phyloP scores from a whole-genome alignment of 495 filamentous ascomycete species.

The Penicillium odoratum region DNA sequence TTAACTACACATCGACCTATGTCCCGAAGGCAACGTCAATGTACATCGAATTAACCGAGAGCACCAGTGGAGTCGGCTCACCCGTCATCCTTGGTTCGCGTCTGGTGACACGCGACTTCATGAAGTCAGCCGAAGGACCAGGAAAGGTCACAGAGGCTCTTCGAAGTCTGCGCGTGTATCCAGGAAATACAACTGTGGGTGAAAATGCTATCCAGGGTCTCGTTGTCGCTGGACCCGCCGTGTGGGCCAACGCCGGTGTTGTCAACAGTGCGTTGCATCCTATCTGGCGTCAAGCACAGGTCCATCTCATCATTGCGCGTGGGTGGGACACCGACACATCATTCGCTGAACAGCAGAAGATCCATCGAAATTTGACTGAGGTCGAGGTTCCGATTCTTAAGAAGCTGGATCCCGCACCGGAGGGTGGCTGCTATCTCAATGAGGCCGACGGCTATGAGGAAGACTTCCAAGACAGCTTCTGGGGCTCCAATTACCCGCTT shows the following conservation, averaged over 20 bases:
- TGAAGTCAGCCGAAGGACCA: slow-evolving; percentile 1
- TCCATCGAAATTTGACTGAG: slow-evolving; percentile 39
- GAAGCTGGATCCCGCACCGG: slow-evolving; percentile 31
- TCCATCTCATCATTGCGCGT: slow-evolving; percentile 24
- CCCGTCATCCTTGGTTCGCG: slow-evolving; percentile 2
- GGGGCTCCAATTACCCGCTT: slow-evolving; percentile 48
- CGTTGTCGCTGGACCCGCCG: background rate
- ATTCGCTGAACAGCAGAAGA: slow-evolving; percentile 25
- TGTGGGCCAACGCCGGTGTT: slow-evolving; percentile 1
- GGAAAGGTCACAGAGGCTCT: background rate
- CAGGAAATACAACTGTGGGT: background rate
- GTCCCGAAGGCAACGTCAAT: background rate
- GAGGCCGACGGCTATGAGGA: slow-evolving; percentile 49
- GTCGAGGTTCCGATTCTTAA: slow-evolving; percentile 42
- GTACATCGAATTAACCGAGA: background rate
- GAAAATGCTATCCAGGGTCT: background rate
- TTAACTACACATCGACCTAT: background rate
- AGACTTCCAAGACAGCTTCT: slow-evolving; percentile 49
- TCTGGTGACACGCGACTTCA: background rate
- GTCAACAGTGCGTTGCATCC: slow-evolving; percentile 6
- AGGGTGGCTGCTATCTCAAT: slow-evolving; percentile 50
- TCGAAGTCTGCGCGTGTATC: background rate
- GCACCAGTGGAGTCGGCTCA: background rate
- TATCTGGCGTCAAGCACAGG: slow-evolving; percentile 32
- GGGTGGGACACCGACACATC: slow-evolving; percentile 20